Conservation (phyloP, 148 eudicot species). For the Rhododendron griersonianum region DNA sequence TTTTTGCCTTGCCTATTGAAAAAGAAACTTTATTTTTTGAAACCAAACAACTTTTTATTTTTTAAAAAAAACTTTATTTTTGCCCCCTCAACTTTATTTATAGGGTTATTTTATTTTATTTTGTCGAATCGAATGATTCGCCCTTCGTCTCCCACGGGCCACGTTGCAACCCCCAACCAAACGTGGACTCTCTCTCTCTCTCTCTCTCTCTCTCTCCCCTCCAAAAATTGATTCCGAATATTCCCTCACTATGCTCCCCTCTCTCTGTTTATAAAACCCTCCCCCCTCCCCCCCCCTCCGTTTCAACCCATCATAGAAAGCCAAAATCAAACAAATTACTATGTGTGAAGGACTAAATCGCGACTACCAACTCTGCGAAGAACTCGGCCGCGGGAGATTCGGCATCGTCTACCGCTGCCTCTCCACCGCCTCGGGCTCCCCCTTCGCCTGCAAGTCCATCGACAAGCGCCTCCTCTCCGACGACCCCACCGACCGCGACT, state of each 20-base stretch:
- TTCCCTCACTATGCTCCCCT: background rate
- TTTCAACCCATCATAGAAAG: background rate
- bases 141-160: too few relatives aligned
- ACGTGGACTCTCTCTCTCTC: background rate
- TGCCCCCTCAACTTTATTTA: too few relatives aligned
- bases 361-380: slow-evolving; percentile 67
- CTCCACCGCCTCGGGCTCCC: slow-evolving; percentile 24
- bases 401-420: slow-evolving; percentile 73
- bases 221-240: background rate
- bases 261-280: background rate
- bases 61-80: too few relatives aligned
- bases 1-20: too few relatives aligned
- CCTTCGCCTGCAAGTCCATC: slow-evolving; percentile 67
- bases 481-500: slow-evolving; percentile 41
- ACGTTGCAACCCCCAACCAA: background rate
- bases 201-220: background rate
- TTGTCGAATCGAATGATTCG: background rate
- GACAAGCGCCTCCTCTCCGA: slow-evolving; percentile 54
- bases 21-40: too few relatives aligned
- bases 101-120: too few relatives aligned
- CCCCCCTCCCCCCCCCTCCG: background rate
- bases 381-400: slow-evolving; percentile 83
- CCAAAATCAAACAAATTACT: background rate
- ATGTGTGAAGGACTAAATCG: slow-evolving; percentile 52
- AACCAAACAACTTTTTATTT: too few relatives aligned